Base-by-base conservation (phyloP, 495 filamentous ascomycete species). In the Podospora australis region DNA sequence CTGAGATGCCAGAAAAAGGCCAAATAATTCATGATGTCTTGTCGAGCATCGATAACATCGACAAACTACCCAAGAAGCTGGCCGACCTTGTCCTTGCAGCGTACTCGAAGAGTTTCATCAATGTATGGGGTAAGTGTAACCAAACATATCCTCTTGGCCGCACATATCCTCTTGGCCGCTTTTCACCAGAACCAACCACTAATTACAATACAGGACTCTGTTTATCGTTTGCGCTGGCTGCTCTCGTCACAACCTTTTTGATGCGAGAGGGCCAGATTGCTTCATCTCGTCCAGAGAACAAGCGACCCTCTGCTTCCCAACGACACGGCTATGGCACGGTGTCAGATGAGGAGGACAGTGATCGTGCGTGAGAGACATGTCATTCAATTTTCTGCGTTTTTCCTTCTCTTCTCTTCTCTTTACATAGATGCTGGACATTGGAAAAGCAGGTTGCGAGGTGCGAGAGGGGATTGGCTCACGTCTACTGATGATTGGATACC, bases 31-130 rank as follows among this genome's bases (percentile, higher is more conserved):
- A 25, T 9, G 42, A 47, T 9, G 43, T 55, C 6, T 46, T 29
- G 14, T 55, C 52, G n/a, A 50, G 47, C 20, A 42, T 55, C 25
- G 52, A 55, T 38, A 22, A 13, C 11, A 55, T 55, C 32, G 26
- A 46, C 17, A 17, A 36, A 22, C 24, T 55, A n/a, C 52, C 52
- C 8, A n/a, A 19, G 35, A 21, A 46, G 26, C 26, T 55, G 22
- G 43, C 22, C 6, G 21, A 29, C 1, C 20, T 55, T 23, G 52
- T 55, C 1, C 26, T 26, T 4, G 17, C 22, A 20, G 43, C 48
- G 1, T 55, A 55, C 20, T 42, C 29, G 21, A 42, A 24, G 28
- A 51, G 52, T 11, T 46, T 55, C 38, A 24, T 47, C n/a, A 46
- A 43, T 44, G 42, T 55, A 2, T 55, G 52, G 52, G 26, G 50